Evolutionary conservation across 2,329 filamentous ascomycete genomes (phyloP), one percentile per base, ranked within the genome.

Genomic region (Chrysoporthe puriensis): DNA sequence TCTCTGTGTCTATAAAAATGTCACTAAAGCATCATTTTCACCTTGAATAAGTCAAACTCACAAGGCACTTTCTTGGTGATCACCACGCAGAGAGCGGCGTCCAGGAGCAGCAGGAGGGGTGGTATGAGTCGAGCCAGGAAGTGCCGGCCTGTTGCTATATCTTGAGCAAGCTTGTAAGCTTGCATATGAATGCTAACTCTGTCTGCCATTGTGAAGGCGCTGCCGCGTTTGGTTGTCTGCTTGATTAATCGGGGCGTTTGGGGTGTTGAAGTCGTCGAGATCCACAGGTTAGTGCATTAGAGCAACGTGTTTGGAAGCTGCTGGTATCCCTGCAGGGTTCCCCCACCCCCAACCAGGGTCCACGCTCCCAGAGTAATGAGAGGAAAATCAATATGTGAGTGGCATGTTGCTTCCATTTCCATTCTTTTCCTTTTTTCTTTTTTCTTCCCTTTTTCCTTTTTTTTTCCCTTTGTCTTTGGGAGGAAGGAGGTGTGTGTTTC

Each of bases 41-140:
- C n/a, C 11, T 26, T 2, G n/a, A 32, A 36, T 16, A 2, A 11
- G 14, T 34, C 46, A 52, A 65, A 76, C 90, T 81, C 83, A 97
- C 94, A 97, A 52, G 94, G 90, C 67, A 97, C 85, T 77, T 90
- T 94, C 85, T 88, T 89, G 71, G 97, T 91, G 71, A 97, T 85
- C 44, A 92, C 77, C 18, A 81, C 85, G 78, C 92, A 96, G 32
- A 97, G 85, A 21, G 86, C 78, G 8, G 88, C 88, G 76, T 97
- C 94, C 64, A 86, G 82, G 43, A 91, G 77, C 72, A 96, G 83
- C 6, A 97, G 83, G 3, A 88, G 80, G 0, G 89, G 85, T 6
- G 89, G 81, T 40, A 89, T 74, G 50, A 84, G 74, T 69, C 76
- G 79, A 8, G 86, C 85, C 60, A 88, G 78, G 13, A 74, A 74